Evolutionary conservation across 768 basidiomycete species (phyloP), one percentile per base, ranked within the genome.

Genomic region (Coprinopsis strossmayeri): DNA sequence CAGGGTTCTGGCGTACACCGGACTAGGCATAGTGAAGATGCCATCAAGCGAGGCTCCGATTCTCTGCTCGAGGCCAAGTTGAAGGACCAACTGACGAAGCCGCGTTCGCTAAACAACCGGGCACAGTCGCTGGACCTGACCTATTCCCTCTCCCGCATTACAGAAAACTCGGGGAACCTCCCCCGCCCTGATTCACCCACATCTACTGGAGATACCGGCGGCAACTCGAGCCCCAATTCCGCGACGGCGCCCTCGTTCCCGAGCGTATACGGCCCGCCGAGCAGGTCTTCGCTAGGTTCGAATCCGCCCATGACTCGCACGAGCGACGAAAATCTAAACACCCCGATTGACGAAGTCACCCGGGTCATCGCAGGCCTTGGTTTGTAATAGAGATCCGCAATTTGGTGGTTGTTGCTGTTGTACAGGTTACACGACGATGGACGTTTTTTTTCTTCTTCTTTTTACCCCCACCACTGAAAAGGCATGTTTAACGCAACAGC

Each of bases 71-170:
- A 91, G 58, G 80, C 88, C 32, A 92, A 92, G 62, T 63, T 92
- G 38, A 89, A 86, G 66, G 87, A 88, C 51, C 84, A 84, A 54
- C 67, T 73, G 52, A 71, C 74, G 27, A 90, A 90, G 66, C 87
- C 88, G 3, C 84, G 90, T 41, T 85, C 88, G 3, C 68, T 91
- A 53, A 83, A 83, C 53, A 90, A 90, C 57, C 85, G 91, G 15
- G 91, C 91, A 0, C 91, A 94, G 62, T 90, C 87, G 3, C 81
- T 95, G 40, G 91, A 95, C 61, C 69, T 95, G 55, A 91, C 87
- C 0, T 81, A 81, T 55, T 91, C 91, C 4, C 74, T 92, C 25
- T 83, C 82, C n/a, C 82, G 82, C 46, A 89, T 91, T 56, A 81
- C 82, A 3, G 89, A 89, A 59, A 75, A 81, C 17, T 61, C 69